Conservation (phyloP, 148 eudicot species). For the Chenopodium suecicum region DNA sequence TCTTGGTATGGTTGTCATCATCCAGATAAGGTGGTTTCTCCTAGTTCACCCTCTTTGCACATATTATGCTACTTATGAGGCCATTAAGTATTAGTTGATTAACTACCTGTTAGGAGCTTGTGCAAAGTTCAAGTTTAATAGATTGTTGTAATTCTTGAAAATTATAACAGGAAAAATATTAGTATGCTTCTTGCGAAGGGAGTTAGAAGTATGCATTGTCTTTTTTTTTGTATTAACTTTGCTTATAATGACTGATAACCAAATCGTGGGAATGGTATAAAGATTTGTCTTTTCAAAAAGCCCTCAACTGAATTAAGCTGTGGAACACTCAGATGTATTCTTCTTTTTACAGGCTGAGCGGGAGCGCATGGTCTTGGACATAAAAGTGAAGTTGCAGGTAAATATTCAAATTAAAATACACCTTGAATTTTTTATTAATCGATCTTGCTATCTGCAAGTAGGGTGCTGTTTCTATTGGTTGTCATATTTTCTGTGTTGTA, state of each 20-base stretch:
- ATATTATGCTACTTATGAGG: neutral
- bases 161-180: neutral
- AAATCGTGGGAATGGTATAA: neutral
- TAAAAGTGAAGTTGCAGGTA: conserved; percentile 98
- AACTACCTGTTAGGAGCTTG: neutral
- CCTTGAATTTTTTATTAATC: neutral
- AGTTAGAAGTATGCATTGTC: too few species aligned
- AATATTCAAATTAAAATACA: neutral
- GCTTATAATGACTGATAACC: neutral
- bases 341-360: conserved; percentile 75
- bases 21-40: neutral
- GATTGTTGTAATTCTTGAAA: neutral
- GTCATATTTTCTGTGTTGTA: neutral
- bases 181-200: neutral
- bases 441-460: neutral
- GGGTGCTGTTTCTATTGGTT: neutral
- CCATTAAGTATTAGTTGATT: neutral
- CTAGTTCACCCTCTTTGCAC: neutral
- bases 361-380: conserved; percentile 97
- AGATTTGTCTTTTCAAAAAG: too few species aligned
- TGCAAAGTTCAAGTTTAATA: neutral
- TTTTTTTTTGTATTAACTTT: neutral
- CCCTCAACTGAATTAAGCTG: neutral
- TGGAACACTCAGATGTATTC: neutral
- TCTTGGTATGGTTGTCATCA: neutral